Evolutionary conservation across 2,329 filamentous ascomycete species (phyloP).

Genomic region (Dactylellina cionopaga): DNA sequence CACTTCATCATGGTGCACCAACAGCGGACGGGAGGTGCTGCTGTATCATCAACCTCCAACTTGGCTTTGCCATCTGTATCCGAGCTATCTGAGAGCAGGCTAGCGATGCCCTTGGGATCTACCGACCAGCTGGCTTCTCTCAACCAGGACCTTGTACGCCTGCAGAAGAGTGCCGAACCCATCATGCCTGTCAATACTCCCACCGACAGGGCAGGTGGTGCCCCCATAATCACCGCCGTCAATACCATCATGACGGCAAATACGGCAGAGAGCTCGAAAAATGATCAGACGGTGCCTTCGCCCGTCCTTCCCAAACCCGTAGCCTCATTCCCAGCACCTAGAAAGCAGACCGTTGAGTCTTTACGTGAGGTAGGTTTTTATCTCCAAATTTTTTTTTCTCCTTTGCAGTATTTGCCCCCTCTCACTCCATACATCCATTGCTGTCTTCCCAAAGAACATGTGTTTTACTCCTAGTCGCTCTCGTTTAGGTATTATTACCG

Average conservation of each 20-base stretch:
- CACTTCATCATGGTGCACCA: background rate
- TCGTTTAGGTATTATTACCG: background rate
- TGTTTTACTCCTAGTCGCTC: background rate
- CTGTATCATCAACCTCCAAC: background rate
- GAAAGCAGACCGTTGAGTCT: constrained; percentile 40
- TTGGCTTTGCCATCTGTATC: background rate
- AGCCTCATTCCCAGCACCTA: constrained; percentile 30
- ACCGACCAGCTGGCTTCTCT: background rate
- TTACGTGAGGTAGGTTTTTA: constrained; percentile 36
- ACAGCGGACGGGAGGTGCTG: background rate
- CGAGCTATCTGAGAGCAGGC: background rate
- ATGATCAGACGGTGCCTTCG: background rate
- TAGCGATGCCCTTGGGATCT: background rate
- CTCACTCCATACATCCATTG: too few relatives aligned
- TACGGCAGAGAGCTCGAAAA: background rate
- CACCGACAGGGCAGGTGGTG: background rate
- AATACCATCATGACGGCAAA: background rate
- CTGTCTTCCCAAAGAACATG: background rate
- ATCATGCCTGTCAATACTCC: background rate
- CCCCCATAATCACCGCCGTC: background rate
- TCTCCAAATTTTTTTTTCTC: background rate
- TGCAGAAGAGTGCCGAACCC: background rate
- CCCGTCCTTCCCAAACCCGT: background rate
- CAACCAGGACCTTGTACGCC: background rate
- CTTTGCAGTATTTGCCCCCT: background rate